Evolutionary conservation across 2,329 filamentous ascomycete genomes (phyloP).

Genomic region (Hypoxylon sp.): DNA sequence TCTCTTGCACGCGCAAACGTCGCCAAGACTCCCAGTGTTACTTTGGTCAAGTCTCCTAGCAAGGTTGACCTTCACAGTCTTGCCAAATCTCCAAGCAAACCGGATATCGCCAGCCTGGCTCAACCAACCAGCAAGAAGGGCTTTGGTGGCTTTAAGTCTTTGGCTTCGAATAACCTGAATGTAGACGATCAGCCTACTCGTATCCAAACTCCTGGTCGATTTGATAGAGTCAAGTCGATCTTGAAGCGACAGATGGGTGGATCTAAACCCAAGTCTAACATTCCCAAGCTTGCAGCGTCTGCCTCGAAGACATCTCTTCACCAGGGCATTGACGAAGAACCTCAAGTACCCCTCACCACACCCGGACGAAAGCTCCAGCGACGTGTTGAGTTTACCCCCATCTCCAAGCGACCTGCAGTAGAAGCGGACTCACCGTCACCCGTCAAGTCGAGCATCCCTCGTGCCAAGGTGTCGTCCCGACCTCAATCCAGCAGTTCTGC

Average conservation of each 20-base stretch:
- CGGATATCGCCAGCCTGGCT: constrained; percentile 46
- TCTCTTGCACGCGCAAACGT: constrained; percentile 70
- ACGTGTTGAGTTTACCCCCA: constrained; percentile 81
- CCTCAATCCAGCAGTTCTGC: constrained; percentile 48
- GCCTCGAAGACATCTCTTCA: constrained; percentile 59
- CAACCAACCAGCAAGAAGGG: constrained; percentile 46
- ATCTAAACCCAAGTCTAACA: constrained; percentile 55
- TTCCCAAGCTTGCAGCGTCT: constrained; percentile 54
- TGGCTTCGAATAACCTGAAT: constrained; percentile 56
- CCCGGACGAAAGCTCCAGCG: constrained; percentile 74
- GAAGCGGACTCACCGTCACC: constrained; percentile 65
- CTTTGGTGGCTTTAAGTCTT: constrained; percentile 54
- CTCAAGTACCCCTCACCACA: constrained; percentile 65
- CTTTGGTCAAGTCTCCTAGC: constrained; percentile 63
- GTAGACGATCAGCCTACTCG: constrained; percentile 46
- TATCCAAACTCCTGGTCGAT: constrained; percentile 58
- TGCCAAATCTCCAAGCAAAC: constrained; percentile 59
- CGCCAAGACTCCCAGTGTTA: constrained; percentile 61
- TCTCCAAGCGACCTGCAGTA: constrained; percentile 62
- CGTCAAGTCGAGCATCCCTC: constrained; percentile 58
- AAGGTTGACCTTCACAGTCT: constrained; percentile 54
- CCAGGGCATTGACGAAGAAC: constrained; percentile 59
- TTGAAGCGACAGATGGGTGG: constrained; percentile 55
- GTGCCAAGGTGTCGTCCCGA: constrained; percentile 51
- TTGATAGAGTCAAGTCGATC: constrained; percentile 67